Base-by-base conservation (phyloP, 352 stramenopile species). In the Globisporangium carolinianum region DNA sequence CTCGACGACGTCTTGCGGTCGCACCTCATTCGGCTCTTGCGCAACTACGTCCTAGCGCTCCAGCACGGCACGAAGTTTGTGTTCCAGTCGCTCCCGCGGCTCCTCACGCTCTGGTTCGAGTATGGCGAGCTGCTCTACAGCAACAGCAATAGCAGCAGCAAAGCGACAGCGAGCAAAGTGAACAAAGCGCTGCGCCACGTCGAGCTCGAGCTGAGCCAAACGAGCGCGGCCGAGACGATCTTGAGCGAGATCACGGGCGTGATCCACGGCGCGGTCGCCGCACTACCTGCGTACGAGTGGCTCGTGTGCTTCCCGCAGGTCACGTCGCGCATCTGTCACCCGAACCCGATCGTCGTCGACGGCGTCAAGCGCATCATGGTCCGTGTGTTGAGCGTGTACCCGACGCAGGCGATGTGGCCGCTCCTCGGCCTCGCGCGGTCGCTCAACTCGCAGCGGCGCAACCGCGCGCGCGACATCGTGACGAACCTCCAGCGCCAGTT, bases 221-320 rank as follows among this genome's bases (percentile, higher is more conserved):
- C 60, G n/a, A 89, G 61, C 38, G 65, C 63, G 37, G 76, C 89
- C 53, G 66, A 89, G 45, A 65, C 77, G 12, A 73, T 95, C 51
- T 68, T 94, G 11, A 58, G 69, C 15, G 80, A 90, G 38, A 91
- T 95, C 47, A 73, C 69, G 6, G 48, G 71, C 6, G 62, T 91
- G 41, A 74, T 95, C 36, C 67, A 86, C 39, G 69, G 86, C 60
- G 83, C 83, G 0, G 64, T 66, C 0, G 55, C 79, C 3, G 75
- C 55, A 11, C 65, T 95, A 15, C 80, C 86, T 8, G 74, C 86
- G 5, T 96, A 98, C 67, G 85, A 98, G 47, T 99, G 98, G 88
- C 96, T 99, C 37, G 97, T 97, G 41, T 97, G 94, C 48, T 91
- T 99, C 58, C 96, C 97, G 36, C 98, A 99, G 80, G 89, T 99